Evolutionary conservation across 2,329 filamentous ascomycete species (phyloP), one percentile per base, ranked within the genome.

Genomic region (Nakataea oryzae): DNA sequence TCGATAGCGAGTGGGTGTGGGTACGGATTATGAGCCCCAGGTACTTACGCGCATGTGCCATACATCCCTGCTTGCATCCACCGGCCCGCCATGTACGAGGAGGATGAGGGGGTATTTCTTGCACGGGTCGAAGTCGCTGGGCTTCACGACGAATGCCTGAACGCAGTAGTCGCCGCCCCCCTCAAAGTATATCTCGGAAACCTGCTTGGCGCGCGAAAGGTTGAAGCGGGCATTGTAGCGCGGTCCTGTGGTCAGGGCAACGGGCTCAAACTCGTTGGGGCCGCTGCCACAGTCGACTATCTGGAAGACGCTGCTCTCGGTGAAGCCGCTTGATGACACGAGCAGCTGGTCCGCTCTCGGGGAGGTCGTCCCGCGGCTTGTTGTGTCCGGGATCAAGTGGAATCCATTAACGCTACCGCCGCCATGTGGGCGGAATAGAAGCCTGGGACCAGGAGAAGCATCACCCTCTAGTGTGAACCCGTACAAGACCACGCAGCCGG

Each of bases 41-140:
- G 8, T 29, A 58, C 34, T 61, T 14, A 27, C 24, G 12, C 26
- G 50, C 57, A 29, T n/a, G 54, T 61, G 59, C 69, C 74, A 76
- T 73, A 65, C 67, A 68, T 86, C 81, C n/a, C 74, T 74, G 79
- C 79, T 83, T 2, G 80, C 74, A 3, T 71, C 69, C 61, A 78
- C 77, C 0, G 83, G 75, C 0, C 73, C 74, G 12, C 72, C 76
- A 34, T 78, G 75, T 13, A 76, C 69, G 21, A 74, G 65, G 3
- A 79, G 56, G 0, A 73, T 70, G 62, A 77, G 67, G 2, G 76
- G 77, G 24, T 76, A 75, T 59, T 70, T 73, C 62, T 70, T 72
- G 7, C 5, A 64, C 12, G 70, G 64, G 60, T 76, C 73, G 64
- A 78, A 76, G 47, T 70, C 63, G 58, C 70, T 70, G 5, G 77